Evolutionary conservation across 2,329 filamentous ascomycete species (phyloP), one percentile per base, ranked within the genome.

Genomic region (Fusarium nanum): DNA sequence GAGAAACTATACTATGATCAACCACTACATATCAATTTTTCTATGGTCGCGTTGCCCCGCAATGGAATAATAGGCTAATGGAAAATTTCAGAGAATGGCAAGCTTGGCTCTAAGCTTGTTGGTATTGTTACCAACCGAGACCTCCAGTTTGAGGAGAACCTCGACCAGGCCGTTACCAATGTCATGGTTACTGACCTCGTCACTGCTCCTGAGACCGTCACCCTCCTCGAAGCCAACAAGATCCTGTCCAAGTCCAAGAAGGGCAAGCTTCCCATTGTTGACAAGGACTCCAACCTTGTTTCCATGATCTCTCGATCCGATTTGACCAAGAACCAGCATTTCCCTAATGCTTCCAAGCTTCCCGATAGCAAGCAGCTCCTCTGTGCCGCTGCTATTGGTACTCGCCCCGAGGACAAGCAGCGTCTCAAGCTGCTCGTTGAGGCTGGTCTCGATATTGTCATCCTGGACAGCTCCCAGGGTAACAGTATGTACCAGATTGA

Each of bases 401-500:
- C 96, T 46, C 91, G 96, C 32, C 93, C 94, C 50, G 93, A 97
- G 81, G 96, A 99, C 82, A 98, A 97, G 86, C 81, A 85, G 62
- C 91, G 96, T 73, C 88, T 99, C 45, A 85, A 92, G 82, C 92
- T 93, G 81, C 90, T 99, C 48, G 94, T 97, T 42, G 95, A 98
- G 61, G 96, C 96, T 74, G 96, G 96, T 68, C 88, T 99, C 54
- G 96, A 99, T 78, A 92, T 99, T 79, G 94, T 98, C 73, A 87
- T 99, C 75, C 89, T 99, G 56, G 96, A 99, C 86, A 96, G 92
- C 83, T 97, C 93, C 78, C 96, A 99, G 85, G 96, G 96, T 73
- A 98, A 98, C 89, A 96, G 92, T 83, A 94, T 98, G 86, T 99
- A 95, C 88, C 95, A 98, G 85, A 91, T 98, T 71, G 93, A 97